Evolutionary conservation across 257 asterid genomes (phyloP), one percentile per base, ranked within the genome.

Genomic region (Schizonepeta tenuifolia): DNA sequence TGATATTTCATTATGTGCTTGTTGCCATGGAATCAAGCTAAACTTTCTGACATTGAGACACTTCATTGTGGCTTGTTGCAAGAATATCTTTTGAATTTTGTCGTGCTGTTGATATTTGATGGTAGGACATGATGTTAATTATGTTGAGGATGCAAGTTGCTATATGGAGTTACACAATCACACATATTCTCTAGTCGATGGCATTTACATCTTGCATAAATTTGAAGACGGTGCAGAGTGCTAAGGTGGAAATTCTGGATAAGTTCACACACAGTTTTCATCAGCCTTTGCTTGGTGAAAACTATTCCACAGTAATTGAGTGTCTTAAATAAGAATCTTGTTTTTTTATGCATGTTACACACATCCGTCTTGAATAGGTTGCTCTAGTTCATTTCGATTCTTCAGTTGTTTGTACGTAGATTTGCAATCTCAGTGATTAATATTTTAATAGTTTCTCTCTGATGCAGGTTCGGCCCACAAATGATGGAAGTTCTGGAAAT

Each of bases 391-490:
- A 40, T 22, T 38, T 43, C 13, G 22, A 20, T 67, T 43, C 43
- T 22, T 40, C 57, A 44, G 44, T 61, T 17, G 57, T 61, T 56
- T 56, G 36, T 46, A 31, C 22, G 40, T 58, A 20, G 31, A 17
- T 77, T 54, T 31, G 31, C 43, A 28, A 6, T 60, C 36, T 46
- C 70, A 47, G 53, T 71, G 31, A 17, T 36, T 28, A 11, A 57
- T 53, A 51, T 15, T 66, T 67, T 36, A 7, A 50, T 69, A 43
- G 60, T 69, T 65, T 56, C 64, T 79, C 77, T 54, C 13, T 65
- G 33, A 21, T 80, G 72, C 78, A 93, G 98, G 83, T 77, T 71
- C 89, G 91, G 64, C 83, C 85, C 47, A 43, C 74, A 26, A 57
- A 74, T 22, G 95, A 87, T 74, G 95, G 79, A 55, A 79, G 57